phyloP scores from a whole-genome alignment of 169 alveolate genomes.

The Cryptosporidium parvum region DNA sequence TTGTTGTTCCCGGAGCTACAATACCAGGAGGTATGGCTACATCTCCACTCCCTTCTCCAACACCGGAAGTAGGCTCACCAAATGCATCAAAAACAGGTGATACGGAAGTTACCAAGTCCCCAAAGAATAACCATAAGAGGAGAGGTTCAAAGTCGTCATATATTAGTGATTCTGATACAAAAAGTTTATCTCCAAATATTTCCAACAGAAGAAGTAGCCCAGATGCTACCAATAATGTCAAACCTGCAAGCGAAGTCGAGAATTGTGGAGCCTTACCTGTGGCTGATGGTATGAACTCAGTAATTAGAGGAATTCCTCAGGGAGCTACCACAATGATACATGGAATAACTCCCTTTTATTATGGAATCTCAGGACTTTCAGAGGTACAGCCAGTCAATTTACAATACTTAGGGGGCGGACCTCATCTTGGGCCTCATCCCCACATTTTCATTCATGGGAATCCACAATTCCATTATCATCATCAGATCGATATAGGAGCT shows the following conservation, averaged over 20 bases:
- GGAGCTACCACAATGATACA: neutral
- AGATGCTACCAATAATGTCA: neutral
- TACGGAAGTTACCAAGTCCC: neutral
- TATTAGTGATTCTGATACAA: neutral
- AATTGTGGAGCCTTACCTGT: neutral
- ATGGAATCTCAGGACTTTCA: slow-evolving; percentile 10
- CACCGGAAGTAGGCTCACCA: neutral
- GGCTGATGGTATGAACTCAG: neutral
- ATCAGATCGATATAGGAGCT: neutral
- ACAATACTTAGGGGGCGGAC: neutral
- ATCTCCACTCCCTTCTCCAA: neutral
- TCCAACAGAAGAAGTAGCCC: neutral
- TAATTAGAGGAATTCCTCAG: neutral
- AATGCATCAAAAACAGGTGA: too few relatives aligned
- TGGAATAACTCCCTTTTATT: slow-evolving; percentile 29
- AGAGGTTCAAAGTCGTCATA: neutral
- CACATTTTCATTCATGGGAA: slow-evolving; percentile 2
- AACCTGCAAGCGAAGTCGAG: neutral
- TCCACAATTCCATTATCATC: slow-evolving; percentile 13
- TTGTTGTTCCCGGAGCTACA: slow-evolving; percentile 18
- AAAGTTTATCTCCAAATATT: neutral
- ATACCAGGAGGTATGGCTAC: neutral
- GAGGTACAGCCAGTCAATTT: slow-evolving; percentile 11
- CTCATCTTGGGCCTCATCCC: neutral
- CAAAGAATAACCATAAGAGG: neutral